These are phyloP conservation scores for Strobilomyces dryophilus DNA, from an alignment of 768 basidiomycete genomes.

Conservation along the genomic window DNA sequence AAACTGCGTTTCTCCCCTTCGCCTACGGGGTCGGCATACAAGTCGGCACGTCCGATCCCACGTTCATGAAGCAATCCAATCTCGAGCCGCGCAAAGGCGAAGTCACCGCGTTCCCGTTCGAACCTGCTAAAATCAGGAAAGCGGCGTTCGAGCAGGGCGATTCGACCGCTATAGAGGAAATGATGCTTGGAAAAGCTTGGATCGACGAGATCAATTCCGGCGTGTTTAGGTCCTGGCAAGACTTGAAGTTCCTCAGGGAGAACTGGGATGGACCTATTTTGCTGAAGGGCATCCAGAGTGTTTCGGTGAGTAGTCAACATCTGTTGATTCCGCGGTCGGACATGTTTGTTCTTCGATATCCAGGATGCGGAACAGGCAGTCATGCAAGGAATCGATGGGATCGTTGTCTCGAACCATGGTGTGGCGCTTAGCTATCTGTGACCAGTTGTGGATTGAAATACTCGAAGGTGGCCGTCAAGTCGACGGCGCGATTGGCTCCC, in stretches of 20 bases:
- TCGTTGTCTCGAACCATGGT: slow-evolving; percentile 45
- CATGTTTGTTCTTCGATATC: neutral
- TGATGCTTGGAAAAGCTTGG: slow-evolving; percentile 58
- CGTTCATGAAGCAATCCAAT: slow-evolving; percentile 61
- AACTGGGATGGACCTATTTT: slow-evolving; percentile 78
- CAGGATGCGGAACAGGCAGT: slow-evolving; percentile 52
- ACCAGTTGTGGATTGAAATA: neutral
- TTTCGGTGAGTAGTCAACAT: slow-evolving; percentile 39
- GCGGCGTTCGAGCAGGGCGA: slow-evolving; percentile 45
- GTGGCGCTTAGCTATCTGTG: neutral
- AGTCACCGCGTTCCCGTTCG: slow-evolving; percentile 55
- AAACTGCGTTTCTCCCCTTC: slow-evolving; percentile 63
- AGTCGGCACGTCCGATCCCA: slow-evolving; percentile 70
- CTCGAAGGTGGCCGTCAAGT: slow-evolving; percentile 65
- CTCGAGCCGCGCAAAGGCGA: slow-evolving; percentile 39
- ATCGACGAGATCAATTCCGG: slow-evolving; percentile 61
- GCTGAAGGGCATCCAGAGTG: slow-evolving; percentile 72
- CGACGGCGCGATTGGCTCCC: slow-evolving; percentile 75
- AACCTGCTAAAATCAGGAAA: slow-evolving; percentile 41
- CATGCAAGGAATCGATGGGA: slow-evolving; percentile 39
- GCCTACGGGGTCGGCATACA: slow-evolving; percentile 60
- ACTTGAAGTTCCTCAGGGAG: slow-evolving; percentile 60
- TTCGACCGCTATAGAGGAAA: slow-evolving; percentile 30
- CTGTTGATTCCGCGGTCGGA: neutral
- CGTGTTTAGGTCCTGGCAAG: slow-evolving; percentile 63